These are phyloP conservation scores for Pichia pseudocactophila DNA, from an alignment of 805 yeast species.

Conservation along the genomic window DNA sequence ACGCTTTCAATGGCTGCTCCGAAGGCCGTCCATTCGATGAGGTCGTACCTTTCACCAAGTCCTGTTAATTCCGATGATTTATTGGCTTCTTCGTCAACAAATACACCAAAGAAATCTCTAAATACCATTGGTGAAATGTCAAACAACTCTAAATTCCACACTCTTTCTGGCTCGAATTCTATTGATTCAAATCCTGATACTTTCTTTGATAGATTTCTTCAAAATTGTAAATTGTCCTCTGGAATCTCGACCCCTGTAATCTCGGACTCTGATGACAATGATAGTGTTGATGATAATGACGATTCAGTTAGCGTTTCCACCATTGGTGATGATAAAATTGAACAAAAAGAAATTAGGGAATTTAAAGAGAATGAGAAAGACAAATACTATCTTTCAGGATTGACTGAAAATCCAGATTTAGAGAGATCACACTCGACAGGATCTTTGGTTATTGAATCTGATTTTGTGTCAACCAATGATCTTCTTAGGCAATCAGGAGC, in stretches of 20 bases:
- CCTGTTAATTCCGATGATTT: too few species aligned
- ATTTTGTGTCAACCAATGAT: constrained; percentile 1
- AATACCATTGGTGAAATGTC: too few species aligned
- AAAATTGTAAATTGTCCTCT: constrained; percentile 4
- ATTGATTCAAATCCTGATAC: background rate
- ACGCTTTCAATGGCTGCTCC: constrained; percentile 39
- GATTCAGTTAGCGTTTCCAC: background rate
- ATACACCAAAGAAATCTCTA: too few species aligned
- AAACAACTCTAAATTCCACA: too few species aligned
- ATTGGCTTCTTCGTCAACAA: too few species aligned
- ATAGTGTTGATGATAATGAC: background rate
- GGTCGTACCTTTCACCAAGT: background rate
- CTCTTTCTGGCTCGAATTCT: too few species aligned
- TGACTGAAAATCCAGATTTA: background rate
- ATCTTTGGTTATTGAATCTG: constrained; percentile 7
- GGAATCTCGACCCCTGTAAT: constrained; percentile 11
- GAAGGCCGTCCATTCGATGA: constrained; percentile 4
- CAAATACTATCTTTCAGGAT: too few species aligned
- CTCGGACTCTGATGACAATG: constrained; percentile 12
- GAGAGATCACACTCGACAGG: constrained; percentile 12
- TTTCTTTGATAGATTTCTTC: background rate
- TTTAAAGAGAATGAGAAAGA: background rate
- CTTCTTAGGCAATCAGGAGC: background rate
- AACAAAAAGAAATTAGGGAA: background rate
- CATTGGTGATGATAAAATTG: background rate